Conservation (phyloP, 495 filamentous ascomycete genomes). For the Aspergillus saccharolyticus region DNA sequence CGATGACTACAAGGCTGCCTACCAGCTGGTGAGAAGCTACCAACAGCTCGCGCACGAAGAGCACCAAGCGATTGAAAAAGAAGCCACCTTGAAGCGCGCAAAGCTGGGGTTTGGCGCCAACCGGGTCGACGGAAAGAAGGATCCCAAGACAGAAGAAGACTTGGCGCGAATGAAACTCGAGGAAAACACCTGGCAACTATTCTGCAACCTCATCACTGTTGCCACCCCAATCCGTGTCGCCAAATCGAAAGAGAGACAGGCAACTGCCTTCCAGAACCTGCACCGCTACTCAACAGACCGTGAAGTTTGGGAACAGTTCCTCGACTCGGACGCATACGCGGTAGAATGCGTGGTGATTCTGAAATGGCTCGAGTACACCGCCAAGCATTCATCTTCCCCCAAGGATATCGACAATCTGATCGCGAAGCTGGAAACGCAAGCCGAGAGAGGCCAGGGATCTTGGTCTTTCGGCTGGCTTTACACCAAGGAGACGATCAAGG, state of each 20-base stretch:
- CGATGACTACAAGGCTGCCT: constrained; percentile 37
- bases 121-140: constrained; percentile 30
- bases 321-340: constrained; percentile 62
- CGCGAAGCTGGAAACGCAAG: constrained; percentile 54
- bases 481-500: constrained; percentile 84
- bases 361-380: constrained; percentile 75
- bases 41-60: constrained; percentile 37
- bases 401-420: constrained; percentile 72
- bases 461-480: constrained; percentile 88
- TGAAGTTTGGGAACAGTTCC: constrained; percentile 60
- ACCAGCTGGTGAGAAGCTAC: constrained; percentile 41
- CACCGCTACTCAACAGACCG: constrained; percentile 57
- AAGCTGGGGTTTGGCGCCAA: constrained; percentile 26
- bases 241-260: constrained; percentile 32
- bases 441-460: constrained; percentile 60
- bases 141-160: constrained; percentile 49
- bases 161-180: constrained; percentile 61
- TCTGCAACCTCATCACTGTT: constrained; percentile 58
- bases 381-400: constrained; percentile 52
- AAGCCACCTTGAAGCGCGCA: constrained; percentile 34
- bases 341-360: constrained; percentile 69
- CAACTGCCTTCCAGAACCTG: constrained; percentile 38
- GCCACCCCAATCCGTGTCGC: constrained; percentile 36
- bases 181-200: constrained; percentile 82
- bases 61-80: constrained; percentile 35